phyloP scores from a whole-genome alignment of 768 basidiomycete genomes.

The Kwoniella mangroviensis region DNA sequence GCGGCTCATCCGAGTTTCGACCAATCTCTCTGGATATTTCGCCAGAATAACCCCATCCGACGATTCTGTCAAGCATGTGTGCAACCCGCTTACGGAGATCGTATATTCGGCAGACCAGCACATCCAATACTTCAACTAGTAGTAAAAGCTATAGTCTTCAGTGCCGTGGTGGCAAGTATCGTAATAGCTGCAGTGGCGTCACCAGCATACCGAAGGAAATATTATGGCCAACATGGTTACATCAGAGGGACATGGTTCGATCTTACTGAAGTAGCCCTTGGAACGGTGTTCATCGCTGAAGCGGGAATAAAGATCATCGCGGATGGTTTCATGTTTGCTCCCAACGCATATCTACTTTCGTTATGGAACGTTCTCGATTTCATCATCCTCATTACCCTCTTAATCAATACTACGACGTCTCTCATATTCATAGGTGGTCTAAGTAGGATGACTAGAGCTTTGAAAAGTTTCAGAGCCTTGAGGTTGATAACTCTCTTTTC shows the following conservation, averaged over 20 bases:
- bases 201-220: constrained; percentile 78
- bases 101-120: constrained; percentile 77
- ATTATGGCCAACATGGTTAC: constrained; percentile 67
- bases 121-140: constrained; percentile 69
- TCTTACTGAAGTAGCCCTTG: constrained; percentile 74
- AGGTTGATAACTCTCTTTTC: constrained; percentile 87
- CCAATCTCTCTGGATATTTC: constrained; percentile 85
- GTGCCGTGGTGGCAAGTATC: constrained; percentile 79
- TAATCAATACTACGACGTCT: constrained; percentile 74
- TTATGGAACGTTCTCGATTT: constrained; percentile 94
- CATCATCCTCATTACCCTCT: constrained; percentile 74
- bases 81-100: constrained; percentile 78
- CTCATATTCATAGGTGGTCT: constrained; percentile 77
- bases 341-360: constrained; percentile 76
- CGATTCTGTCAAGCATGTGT: constrained; percentile 80
- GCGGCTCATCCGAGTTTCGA: constrained; percentile 86
- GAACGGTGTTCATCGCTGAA: constrained; percentile 72
- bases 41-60: constrained; percentile 75
- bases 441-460: constrained; percentile 76
- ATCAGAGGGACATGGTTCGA: constrained; percentile 84
- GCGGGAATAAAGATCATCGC: constrained; percentile 89
- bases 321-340: constrained; percentile 81
- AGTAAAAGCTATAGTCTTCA: constrained; percentile 74
- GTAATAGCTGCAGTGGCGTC: constrained; percentile 82
- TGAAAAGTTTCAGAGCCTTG: constrained; percentile 86